A percentile compares a stretch with the other conserved stretches of the same genome.
phyloP scores from a whole-genome alignment of 345 rosid genomes.

The Aquilaria sinensis region DNA sequence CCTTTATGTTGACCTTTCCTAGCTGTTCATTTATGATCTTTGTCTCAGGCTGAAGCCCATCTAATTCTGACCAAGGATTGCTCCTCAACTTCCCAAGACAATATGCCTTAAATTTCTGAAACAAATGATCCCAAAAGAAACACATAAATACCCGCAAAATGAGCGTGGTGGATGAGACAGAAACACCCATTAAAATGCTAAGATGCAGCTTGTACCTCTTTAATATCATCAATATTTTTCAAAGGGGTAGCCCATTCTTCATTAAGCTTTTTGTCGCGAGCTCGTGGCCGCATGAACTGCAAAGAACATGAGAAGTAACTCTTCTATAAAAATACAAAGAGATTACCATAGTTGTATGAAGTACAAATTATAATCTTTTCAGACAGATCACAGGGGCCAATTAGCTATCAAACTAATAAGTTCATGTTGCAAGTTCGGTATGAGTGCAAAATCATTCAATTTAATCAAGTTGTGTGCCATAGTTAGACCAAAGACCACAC shows the following conservation, averaged over 20 bases:
- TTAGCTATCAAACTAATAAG: no score
- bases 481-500: no score
- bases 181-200: not conserved
- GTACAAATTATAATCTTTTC: no score
- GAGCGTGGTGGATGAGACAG: constrained; percentile 5
- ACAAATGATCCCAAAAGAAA: constrained; percentile 14
- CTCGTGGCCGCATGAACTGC: constrained; percentile 77
- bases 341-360: no score
- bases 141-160: constrained; percentile 8
- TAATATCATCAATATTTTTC: constrained; percentile 66
- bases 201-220: constrained; percentile 45
- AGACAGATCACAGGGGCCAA: no score
- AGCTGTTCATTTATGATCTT: constrained; percentile 81
- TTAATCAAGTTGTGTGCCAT: no score
- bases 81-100: constrained; percentile 80
- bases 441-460: no score
- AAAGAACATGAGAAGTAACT: constrained; percentile 3
- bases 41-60: constrained; percentile 93
- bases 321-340: no score
- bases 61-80: constrained; percentile 96
- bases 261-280: constrained; percentile 86
- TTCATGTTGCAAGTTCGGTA: no score
- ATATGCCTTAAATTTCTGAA: constrained; percentile 75
- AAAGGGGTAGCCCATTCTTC: constrained; percentile 82
- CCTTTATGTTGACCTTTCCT: constrained; percentile 75